Percentiles rank a stretch among this genome's conserved stretches.
Evolutionary conservation across 2,329 filamentous ascomycete species (phyloP).

Genomic region (Pyricularia sp.): DNA sequence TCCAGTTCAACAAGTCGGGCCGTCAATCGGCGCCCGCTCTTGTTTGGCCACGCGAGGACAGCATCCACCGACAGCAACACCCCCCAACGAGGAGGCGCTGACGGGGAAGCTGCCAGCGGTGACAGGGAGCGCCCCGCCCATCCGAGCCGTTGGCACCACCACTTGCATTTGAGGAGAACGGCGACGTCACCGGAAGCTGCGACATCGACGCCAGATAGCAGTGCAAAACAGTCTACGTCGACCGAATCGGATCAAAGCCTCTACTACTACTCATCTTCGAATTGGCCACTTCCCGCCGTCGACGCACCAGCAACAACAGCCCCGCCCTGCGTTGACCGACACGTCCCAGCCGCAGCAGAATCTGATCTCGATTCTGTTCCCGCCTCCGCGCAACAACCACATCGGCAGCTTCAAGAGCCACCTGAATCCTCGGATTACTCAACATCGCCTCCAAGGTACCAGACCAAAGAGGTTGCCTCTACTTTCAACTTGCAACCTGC

Average conservation of each 20-base stretch:
- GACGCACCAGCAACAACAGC: neutral
- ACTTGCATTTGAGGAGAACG: neutral
- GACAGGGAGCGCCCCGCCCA: slow-evolving; percentile 9
- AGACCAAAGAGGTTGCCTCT: neutral
- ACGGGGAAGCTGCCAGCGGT: neutral
- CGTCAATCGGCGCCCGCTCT: slow-evolving; percentile 3
- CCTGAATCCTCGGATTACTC: neutral
- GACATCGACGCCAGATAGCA: neutral
- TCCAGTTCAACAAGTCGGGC: slow-evolving; percentile 8
- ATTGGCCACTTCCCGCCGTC: neutral
- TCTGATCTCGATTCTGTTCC: neutral
- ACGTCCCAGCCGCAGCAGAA: neutral
- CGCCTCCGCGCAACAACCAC: neutral
- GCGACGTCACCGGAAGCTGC: neutral
- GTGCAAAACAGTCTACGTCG: neutral
- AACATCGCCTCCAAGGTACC: neutral
- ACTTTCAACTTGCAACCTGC: neutral
- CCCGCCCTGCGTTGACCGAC: no score
- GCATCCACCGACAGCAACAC: slow-evolving; percentile 8
- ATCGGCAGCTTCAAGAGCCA: neutral
- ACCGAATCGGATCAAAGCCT: neutral
- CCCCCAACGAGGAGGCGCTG: slow-evolving; percentile 3
- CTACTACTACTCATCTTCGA: neutral
- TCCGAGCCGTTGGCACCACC: slow-evolving; percentile 13
- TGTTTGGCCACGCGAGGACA: slow-evolving; percentile 8